These are phyloP conservation scores for Stemphylium lycopersici DNA, from an alignment of 2,329 filamentous ascomycete species.

Conservation along the genomic window DNA sequence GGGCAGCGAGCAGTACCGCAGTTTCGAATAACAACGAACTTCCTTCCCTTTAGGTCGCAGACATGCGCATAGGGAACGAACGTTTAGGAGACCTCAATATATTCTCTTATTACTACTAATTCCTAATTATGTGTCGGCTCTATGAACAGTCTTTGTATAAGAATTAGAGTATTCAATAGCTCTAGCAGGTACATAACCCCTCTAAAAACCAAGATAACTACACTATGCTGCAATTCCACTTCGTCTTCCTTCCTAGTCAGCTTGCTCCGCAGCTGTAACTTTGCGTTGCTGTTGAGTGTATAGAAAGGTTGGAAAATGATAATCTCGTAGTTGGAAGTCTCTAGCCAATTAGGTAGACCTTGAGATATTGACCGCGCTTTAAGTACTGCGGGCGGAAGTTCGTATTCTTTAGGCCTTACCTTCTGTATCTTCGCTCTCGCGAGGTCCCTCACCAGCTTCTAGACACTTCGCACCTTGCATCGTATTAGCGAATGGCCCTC, in stretches of 20 bases:
- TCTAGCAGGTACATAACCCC: constrained; percentile 1
- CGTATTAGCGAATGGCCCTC: neutral
- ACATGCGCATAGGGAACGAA: neutral
- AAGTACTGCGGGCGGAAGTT: constrained; percentile 2
- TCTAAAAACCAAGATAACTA: neutral
- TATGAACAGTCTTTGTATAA: constrained; percentile 1
- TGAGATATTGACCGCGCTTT: neutral
- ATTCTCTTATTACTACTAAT: neutral
- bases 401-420: constrained; percentile 1
- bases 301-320: constrained; percentile 1
- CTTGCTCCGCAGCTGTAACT: constrained; percentile 6
- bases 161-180: neutral
- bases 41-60: neutral
- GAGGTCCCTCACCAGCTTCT: neutral
- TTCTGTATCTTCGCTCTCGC: constrained; percentile 6
- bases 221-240: neutral
- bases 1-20: neutral
- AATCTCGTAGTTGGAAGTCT: constrained; percentile 1
- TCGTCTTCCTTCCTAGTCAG: neutral
- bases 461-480: constrained; percentile 1
- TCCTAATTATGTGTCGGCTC: neutral
- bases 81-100: constrained; percentile 2
- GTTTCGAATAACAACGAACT: neutral
- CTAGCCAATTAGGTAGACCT: neutral
- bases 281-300: neutral